Evolutionary conservation across 176 grass and related monocot species (phyloP).

Genomic region (Oryza longistaminata): DNA sequence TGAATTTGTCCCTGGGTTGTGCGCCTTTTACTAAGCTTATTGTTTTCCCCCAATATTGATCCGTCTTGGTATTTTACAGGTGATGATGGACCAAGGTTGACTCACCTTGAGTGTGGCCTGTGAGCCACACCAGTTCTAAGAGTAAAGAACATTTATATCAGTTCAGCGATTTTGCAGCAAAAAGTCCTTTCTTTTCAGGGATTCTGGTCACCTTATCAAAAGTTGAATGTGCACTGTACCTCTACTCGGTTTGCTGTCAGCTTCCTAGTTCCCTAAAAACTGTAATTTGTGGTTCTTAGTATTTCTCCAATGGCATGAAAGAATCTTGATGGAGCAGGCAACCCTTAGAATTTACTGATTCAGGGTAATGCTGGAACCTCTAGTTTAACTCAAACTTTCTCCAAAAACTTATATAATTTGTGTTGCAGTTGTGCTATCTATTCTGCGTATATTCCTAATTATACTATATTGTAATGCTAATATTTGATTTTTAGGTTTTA

Average conservation of each 20-base stretch:
- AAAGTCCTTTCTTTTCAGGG: slow-evolving; percentile 99
- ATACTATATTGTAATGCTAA: neutral
- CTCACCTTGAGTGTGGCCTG: slow-evolving; percentile 46
- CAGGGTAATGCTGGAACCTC: slow-evolving; percentile 62
- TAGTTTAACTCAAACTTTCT: slow-evolving; percentile 14
- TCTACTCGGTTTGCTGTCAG: slow-evolving; percentile 8
- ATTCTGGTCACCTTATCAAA: slow-evolving; percentile 17
- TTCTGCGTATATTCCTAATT: neutral
- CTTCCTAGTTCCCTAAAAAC: slow-evolving; percentile 21
- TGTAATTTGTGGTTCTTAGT: slow-evolving; percentile 50
- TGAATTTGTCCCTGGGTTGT: too few relatives aligned
- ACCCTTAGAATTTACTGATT: slow-evolving; percentile 86
- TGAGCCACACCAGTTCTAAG: slow-evolving; percentile 46
- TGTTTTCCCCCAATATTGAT: slow-evolving; percentile 21
- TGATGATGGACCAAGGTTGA: slow-evolving; percentile 65
- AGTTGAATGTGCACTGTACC: neutral
- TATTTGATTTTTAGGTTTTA: neutral
- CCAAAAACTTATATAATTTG: neutral
- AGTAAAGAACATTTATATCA: slow-evolving; percentile 84
- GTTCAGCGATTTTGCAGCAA: slow-evolving; percentile 88
- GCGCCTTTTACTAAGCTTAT: too few relatives aligned
- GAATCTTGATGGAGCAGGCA: slow-evolving; percentile 87
- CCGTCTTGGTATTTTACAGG: slow-evolving; percentile 35
- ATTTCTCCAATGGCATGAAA: slow-evolving; percentile 99
- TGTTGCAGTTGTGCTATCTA: neutral